A percentile compares a stretch with the other conserved stretches of the same genome.
Conservation (phyloP, 495 filamentous ascomycete genomes). For the Astrothelium macrocarpum region DNA sequence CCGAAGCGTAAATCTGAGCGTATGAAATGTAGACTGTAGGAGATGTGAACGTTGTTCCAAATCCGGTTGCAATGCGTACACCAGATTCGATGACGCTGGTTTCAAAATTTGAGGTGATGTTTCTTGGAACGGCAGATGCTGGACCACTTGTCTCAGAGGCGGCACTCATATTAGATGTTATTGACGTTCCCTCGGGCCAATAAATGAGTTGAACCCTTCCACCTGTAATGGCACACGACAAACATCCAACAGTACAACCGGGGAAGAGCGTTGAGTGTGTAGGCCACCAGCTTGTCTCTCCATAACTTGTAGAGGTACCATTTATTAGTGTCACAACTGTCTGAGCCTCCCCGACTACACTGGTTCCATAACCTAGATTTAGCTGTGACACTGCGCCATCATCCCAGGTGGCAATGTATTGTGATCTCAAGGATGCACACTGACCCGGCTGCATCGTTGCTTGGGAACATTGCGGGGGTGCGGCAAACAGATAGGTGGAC, state of each 20-base stretch:
- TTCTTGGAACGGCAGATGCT: neutral
- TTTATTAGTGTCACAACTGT: neutral
- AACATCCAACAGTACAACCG: slow-evolving; percentile 11
- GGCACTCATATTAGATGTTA: neutral
- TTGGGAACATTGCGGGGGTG: neutral
- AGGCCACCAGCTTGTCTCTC: neutral
- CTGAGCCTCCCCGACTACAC: neutral
- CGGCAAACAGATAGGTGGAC: neutral
- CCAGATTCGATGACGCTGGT: neutral
- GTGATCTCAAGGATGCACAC: neutral
- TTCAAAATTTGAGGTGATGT: neutral
- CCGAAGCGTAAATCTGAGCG: slow-evolving; percentile 7
- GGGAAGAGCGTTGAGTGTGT: slow-evolving; percentile 7
- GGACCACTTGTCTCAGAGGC: neutral
- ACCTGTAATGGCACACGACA: slow-evolving; percentile 8
- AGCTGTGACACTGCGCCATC: neutral
- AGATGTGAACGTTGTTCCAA: slow-evolving; percentile 9
- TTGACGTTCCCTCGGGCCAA: slow-evolving; percentile 6
- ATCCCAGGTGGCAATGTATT: neutral
- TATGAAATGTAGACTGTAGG: slow-evolving; percentile 15
- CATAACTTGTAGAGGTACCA: neutral
- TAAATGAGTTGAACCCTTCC: slow-evolving; percentile 11
- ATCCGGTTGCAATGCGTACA: neutral
- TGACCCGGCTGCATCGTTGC: neutral
- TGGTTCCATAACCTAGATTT: neutral